Conservation (phyloP, 1,139 yeast genomes). For the Zygotorulaspora mrakii region DNA sequence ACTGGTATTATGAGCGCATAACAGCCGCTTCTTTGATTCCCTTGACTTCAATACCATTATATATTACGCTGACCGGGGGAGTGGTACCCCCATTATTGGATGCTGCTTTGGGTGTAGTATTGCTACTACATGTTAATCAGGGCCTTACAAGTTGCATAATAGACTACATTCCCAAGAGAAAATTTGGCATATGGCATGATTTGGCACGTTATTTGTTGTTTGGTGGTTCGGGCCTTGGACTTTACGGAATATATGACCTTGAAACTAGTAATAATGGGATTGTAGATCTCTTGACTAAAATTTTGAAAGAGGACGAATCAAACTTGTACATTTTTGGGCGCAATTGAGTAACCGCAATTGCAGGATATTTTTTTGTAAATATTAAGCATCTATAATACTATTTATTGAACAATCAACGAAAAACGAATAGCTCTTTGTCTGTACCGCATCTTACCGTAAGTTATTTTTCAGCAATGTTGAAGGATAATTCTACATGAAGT, state of each 20-base stretch:
- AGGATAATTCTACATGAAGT: too few species aligned
- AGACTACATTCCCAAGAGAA: constrained; percentile 84
- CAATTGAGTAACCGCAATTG: constrained; percentile 9
- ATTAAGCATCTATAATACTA: constrained; percentile 1
- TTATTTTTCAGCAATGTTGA: too few species aligned
- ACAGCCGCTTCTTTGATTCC: constrained; percentile 73
- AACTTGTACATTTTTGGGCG: constrained; percentile 30
- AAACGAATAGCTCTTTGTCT: too few species aligned
- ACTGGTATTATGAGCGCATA: constrained; percentile 80
- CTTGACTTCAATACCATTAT: constrained; percentile 65
- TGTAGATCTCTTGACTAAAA: constrained; percentile 43
- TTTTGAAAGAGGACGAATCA: constrained; percentile 43
- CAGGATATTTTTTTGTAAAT: constrained; percentile 3
- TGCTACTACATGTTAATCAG: constrained; percentile 70
- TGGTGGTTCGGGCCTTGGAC: constrained; percentile 64
- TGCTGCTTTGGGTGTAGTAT: constrained; percentile 56
- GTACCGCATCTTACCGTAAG: too few species aligned
- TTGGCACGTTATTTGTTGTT: constrained; percentile 61
- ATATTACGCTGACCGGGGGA: constrained; percentile 44
- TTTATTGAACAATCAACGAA: too few species aligned
- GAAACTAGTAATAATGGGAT: constrained; percentile 70
- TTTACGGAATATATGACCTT: constrained; percentile 77
- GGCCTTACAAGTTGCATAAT: constrained; percentile 85
- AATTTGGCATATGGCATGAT: constrained; percentile 68
- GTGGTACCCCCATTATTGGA: constrained; percentile 67